phyloP scores from a whole-genome alignment of 768 basidiomycete genomes.

The Gyrodon lividus region DNA sequence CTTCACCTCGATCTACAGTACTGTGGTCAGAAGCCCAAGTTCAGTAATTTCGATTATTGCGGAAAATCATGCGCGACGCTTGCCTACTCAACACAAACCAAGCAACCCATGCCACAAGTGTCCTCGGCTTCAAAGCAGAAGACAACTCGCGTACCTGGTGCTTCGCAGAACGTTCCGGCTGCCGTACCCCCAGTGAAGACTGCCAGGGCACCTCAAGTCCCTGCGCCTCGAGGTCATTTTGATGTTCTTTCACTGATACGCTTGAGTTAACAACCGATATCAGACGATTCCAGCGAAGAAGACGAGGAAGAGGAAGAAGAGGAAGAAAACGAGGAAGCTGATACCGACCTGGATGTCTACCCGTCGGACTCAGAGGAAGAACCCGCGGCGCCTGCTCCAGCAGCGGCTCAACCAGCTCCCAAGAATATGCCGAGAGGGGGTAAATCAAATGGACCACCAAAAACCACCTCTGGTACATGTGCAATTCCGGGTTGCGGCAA shows the following conservation, averaged over 20 bases:
- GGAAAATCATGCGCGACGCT: slow-evolving; percentile 60
- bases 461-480: slow-evolving; percentile 39
- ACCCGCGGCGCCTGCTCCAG: slow-evolving; percentile 8
- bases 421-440: slow-evolving; percentile 9
- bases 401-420: slow-evolving; percentile 5
- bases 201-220: slow-evolving; percentile 12
- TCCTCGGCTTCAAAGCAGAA: slow-evolving; percentile 20
- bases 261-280: slow-evolving; percentile 8
- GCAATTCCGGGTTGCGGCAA: slow-evolving; percentile 58
- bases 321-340: slow-evolving; percentile 23
- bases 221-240: slow-evolving; percentile 21
- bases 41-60: slow-evolving; percentile 58
- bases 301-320: slow-evolving; percentile 23
- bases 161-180: slow-evolving; percentile 3
- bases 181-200: slow-evolving; percentile 8
- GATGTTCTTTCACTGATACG: slow-evolving; percentile 5
- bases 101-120: slow-evolving; percentile 15
- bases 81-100: slow-evolving; percentile 34
- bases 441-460: slow-evolving; percentile 11
- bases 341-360: slow-evolving; percentile 33
- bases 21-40: slow-evolving; percentile 64
- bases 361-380: slow-evolving; percentile 32
- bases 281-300: slow-evolving; percentile 28
- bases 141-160: slow-evolving; percentile 7
- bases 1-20: slow-evolving; percentile 25